Percentiles rank a stretch among this genome's conserved stretches.
These are phyloP conservation scores for Mycena floridula DNA, from an alignment of 768 basidiomycete genomes.

Conservation along the genomic window DNA sequence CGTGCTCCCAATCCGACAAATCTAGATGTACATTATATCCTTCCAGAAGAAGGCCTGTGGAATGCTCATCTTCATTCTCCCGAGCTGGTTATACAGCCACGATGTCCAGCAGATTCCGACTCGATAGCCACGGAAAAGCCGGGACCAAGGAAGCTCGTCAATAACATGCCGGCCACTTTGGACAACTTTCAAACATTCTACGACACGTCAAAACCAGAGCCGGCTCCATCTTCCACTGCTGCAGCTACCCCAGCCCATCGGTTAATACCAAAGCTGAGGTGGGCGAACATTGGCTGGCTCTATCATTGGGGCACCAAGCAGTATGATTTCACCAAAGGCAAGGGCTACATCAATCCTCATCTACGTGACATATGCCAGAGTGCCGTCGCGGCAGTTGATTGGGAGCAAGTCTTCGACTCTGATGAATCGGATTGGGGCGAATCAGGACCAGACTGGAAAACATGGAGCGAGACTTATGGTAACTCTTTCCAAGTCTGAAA, in stretches of 20 bases:
- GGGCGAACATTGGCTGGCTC: slow-evolving; percentile 94
- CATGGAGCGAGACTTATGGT: slow-evolving; percentile 82
- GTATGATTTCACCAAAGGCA: slow-evolving; percentile 79
- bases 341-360: slow-evolving; percentile 51
- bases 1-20: slow-evolving; percentile 81
- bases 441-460: slow-evolving; percentile 55
- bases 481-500: slow-evolving; percentile 4
- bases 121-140: slow-evolving; percentile 14
- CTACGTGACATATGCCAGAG: slow-evolving; percentile 54
- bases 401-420: slow-evolving; percentile 55
- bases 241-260: slow-evolving; percentile 42
- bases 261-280: slow-evolving; percentile 75
- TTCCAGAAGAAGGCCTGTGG: slow-evolving; percentile 81
- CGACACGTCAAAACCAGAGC: slow-evolving; percentile 51
- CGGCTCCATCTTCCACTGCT: slow-evolving; percentile 58
- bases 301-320: slow-evolving; percentile 98
- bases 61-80: slow-evolving; percentile 39
- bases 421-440: slow-evolving; percentile 44
- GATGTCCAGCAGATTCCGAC: slow-evolving; percentile 26
- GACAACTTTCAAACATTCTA: slow-evolving; percentile 49
- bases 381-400: slow-evolving; percentile 60
- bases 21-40: slow-evolving; percentile 77
- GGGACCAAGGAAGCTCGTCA: slow-evolving; percentile 62
- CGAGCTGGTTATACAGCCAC: slow-evolving; percentile 38
- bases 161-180: slow-evolving; percentile 63